Evolutionary conservation across 2,329 filamentous ascomycete genomes (phyloP), one percentile per base, ranked within the genome.

Genomic region (Chaetomiaceae sp.): DNA sequence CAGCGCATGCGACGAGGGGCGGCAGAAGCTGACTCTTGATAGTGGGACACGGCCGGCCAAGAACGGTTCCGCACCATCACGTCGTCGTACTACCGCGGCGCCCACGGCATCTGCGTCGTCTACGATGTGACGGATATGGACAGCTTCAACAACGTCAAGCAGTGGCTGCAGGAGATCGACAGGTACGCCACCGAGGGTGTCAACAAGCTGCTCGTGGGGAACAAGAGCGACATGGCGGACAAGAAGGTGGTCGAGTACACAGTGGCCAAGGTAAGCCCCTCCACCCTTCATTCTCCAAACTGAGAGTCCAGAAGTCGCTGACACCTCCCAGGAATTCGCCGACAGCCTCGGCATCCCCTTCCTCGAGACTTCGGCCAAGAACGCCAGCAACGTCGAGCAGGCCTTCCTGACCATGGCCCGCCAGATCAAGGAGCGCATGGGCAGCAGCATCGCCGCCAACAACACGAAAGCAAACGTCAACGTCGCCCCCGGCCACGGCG

Each of bases 41-140:
- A 99, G 94, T 99, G 94, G 94, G 94, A 99, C 75, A 99, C 94
- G 58, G 94, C 94, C 63, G 94, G 94, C 65, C 94, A 99, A 78
- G 94, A 99, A 78, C 91, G 94, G 69, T 99, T 99, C 90, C 88
- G 94, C 73, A 99, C 94, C 68, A 99, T 99, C 79, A 99, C 94
- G 59, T 97, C 92, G 38, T 97, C 94, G 58, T 99, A 99, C 83
- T 99, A 99, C 82, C 90, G 94, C 71, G 94, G 94, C 68, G 94
- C 94, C 64, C 94, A 97, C 77, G 94, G 94, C 67, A 99, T 99
- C 77, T 99, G 94, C 77, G 92, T 99, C 65, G 94, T 99, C 72
- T 99, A 97, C 83, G 94, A 99, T 85, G 94, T 99, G 70, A 99
- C 94, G 64, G 94, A 99, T 74, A 96, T 97, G 92, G 94, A 97